Evolutionary conservation across 140 eudicot genomes (phyloP).

Genomic region (Anethum foeniculum): DNA sequence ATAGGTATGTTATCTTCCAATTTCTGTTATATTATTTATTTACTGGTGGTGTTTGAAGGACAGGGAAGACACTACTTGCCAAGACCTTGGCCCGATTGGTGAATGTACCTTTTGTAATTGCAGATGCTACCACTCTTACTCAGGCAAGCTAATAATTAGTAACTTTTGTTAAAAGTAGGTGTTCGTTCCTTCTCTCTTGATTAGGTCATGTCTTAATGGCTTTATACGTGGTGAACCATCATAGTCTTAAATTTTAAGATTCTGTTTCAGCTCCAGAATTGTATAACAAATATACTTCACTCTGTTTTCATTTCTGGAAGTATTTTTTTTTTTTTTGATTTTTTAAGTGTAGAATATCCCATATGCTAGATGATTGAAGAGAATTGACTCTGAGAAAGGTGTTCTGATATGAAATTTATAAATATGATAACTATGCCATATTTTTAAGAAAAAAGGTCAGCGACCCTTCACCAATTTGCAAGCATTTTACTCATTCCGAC

Average conservation of each 20-base stretch:
- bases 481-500: not conserved
- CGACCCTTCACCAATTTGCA: not conserved
- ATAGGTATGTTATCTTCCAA: not conserved
- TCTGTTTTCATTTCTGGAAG: not conserved
- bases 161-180: not conserved
- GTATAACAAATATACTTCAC: not conserved
- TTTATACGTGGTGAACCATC: not conserved
- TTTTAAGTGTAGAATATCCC: not conserved
- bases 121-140: conserved; percentile 98
- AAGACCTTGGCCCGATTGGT: conserved; percentile 94
- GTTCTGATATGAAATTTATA: not conserved
- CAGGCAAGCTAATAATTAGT: conserved; percentile 46
- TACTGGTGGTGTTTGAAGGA: conserved; percentile 34
- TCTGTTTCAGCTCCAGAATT: not conserved
- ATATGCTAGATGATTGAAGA: not conserved
- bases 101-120: conserved; percentile 96
- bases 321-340: not conserved
- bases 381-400: not conserved
- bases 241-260: not conserved
- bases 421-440: not conserved
- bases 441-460: not conserved
- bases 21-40: conserved; percentile 18
- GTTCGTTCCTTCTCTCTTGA: not conserved
- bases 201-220: not conserved
- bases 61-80: conserved; percentile 97